Base-by-base conservation (phyloP, 75 land plant genomes). In the Picea sitchensis region DNA sequence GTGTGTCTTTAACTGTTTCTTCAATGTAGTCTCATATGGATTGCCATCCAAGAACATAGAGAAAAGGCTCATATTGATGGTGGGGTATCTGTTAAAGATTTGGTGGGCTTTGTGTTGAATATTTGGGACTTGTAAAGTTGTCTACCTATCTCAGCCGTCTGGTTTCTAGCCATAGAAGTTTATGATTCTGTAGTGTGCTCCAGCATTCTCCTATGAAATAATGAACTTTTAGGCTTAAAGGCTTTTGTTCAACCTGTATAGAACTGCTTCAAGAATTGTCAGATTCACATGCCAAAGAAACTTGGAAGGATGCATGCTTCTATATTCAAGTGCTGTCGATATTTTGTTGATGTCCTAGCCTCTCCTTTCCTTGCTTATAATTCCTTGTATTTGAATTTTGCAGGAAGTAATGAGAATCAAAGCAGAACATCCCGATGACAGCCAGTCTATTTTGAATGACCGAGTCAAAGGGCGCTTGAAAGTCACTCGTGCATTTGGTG, bases 401-500 rank as follows among this genome's bases (percentile, higher is more conserved):
- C 83, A 96, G 94, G 97, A 96, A 88, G 92, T 92, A 58, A 20
- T 76, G n/a, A 90, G 92, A 74, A 90, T 96, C 63, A 89, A 65
- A 74, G 74, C 61, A 41, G 97, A 90, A 67, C 96, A 92, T 87
- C 88, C 87, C 9, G 90, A 93, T 82, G 96, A 94, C 76, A 61
- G 60, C 75, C 78, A 76, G 23, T 86, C 88, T 20, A 83, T 96
- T 67, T 71, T 84, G 2, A 96, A 96, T 77, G 95, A 89, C 75
- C 86, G 99, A 51, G 96, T 96, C 58, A 96, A 96, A 77, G 96
- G 96, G 1, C 84, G 82, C 14, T 79, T 96, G 82, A 92, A 94
- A 80, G 99, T 96, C 61, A 96, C 99, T 38, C 92, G 95, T 80
- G 99, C 99, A 54, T 96, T 96, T 89, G 96, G 99, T 44, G 99